Evolutionary conservation across 257 asterid species (phyloP), one percentile per base, ranked within the genome.

Genomic region (Prunella vulgaris): DNA sequence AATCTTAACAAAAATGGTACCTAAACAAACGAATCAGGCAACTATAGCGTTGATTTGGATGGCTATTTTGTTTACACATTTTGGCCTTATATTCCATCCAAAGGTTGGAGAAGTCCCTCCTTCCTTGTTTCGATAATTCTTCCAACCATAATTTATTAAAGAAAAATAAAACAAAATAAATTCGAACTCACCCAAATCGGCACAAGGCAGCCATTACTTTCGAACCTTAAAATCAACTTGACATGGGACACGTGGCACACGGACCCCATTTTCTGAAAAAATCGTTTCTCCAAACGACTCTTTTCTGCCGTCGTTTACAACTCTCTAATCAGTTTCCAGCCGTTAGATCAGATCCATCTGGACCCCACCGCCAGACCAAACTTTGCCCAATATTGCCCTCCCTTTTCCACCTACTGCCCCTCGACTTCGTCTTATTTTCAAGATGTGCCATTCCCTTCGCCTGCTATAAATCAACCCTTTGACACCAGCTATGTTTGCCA

Each of bases 401-500:
- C n/a, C 20, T 58, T 70, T 77, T 70, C 76, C 86, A 22, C 24
- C 46, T 1, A 12, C 9, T 7, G 18, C 72, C 84, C 90, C 73
- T 48, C 7, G 0, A 3, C 1, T 0, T 0, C 56, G n/a, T 28
- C 77, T 28, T 52, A 81, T 78, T 81, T 73, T 0, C 81, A 33
- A 60, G 2, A 9, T 0, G 12, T 51, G 82, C 83, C 80, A 76
- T 20, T 62, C 63, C 18, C 66, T 5, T 27, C 60, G 17, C 37
- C 74, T 51, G 49, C 90, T 90, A 90, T 91, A 91, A 85, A 88
- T 69, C 17, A 18, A 49, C 79, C 68, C 81, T 85, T 80, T 54
- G 73, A 77, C 82, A 87, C 78, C 83, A 76, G 84, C 81, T 76
- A 70, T 10, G 97, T 91, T 91, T 90, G 96, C 95, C 88, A 67